Base-by-base conservation (phyloP, 2,329 filamentous ascomycete genomes). In the Juglanconis juglandina region DNA sequence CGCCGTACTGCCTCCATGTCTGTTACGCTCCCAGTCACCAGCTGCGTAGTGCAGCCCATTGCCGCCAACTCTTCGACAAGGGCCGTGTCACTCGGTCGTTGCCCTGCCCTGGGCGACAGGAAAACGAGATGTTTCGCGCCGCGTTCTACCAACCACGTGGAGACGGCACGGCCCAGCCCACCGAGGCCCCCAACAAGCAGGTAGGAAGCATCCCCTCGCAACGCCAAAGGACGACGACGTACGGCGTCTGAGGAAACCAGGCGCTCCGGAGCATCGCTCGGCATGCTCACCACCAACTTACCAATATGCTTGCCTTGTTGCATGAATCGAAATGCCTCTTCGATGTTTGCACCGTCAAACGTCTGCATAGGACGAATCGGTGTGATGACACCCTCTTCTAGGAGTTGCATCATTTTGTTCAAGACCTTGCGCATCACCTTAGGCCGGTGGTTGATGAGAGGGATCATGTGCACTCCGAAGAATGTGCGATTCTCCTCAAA, bases 291-390 rank as follows among this genome's bases (percentile, higher is more conserved):
- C 2, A 76, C 67, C 5, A 77, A 69, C 53, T 78, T 79, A 0
- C 77, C 78, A 3, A 71, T 72, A 53, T 77, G 74, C 4, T 72
- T 69, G 4, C 76, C 74, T 5, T 65, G 65, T 53, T 76, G 74
- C 66, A 73, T 73, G 41, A 68, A 69, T 0, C 72, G 66, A 61
- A 79, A 74, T 1, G 75, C 75, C 9, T 72, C 35, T 39, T 39
- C 35, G 35, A 39, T 39, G 35, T 39, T 7, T 39, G 35, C 35
- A 39, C 35, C 35, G 35, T 39, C 35, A 39, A 39, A 39, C 35
- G 11, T 8, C 35, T 39, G 35, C 35, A 39, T 39, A 8, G 35
- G 35, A 39, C 35, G 35, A 39, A 39, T 11, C 11, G 35, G 35
- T 39, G 35, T 39, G 35, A 39, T 39, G 8, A 39, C 8, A 11